A percentile compares a stretch with the other conserved stretches of the same genome.
phyloP scores from a whole-genome alignment of 2,329 filamentous ascomycete species.

The Pyrenophora seminiperda region DNA sequence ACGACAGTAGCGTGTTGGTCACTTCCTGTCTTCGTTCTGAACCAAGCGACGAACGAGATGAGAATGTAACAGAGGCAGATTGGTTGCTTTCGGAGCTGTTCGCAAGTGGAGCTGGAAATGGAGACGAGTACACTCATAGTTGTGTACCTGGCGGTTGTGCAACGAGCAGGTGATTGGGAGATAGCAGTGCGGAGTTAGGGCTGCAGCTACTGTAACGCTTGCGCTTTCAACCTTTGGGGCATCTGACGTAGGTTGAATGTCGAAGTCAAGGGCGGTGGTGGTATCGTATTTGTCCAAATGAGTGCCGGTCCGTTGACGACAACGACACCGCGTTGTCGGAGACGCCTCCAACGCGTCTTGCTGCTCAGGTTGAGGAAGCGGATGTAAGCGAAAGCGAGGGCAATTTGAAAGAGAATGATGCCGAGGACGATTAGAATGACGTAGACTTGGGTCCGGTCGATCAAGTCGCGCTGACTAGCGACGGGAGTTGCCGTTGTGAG shows the following conservation, averaged over 20 bases:
- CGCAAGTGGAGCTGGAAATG: background rate
- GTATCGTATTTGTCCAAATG: conserved; percentile 19
- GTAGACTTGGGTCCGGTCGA: conserved; percentile 12
- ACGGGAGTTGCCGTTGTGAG: background rate
- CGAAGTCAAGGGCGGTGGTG: conserved; percentile 9
- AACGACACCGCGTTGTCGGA: conserved; percentile 18
- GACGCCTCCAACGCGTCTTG: conserved; percentile 18
- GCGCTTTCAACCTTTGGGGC: background rate
- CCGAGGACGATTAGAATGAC: conserved; percentile 4
- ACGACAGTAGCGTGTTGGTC: background rate
- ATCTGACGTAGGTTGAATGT: conserved; percentile 12
- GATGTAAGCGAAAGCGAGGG: conserved; percentile 3
- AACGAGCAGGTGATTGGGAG: background rate
- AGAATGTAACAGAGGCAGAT: background rate
- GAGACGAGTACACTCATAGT: background rate
- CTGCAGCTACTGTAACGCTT: background rate
- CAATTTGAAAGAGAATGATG: conserved; percentile 7
- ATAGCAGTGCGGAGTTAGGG: background rate
- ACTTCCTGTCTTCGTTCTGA: conserved; percentile 2
- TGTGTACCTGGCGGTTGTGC: background rate
- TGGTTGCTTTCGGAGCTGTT: background rate
- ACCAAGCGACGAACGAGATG: conserved; percentile 1
- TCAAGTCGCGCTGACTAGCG: background rate
- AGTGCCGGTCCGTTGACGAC: conserved; percentile 16
- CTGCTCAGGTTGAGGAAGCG: conserved; percentile 6